Percentiles rank a stretch among this genome's conserved stretches.
Conservation (phyloP, 306 rosid genomes). For the Hippophae rhamnoides region DNA sequence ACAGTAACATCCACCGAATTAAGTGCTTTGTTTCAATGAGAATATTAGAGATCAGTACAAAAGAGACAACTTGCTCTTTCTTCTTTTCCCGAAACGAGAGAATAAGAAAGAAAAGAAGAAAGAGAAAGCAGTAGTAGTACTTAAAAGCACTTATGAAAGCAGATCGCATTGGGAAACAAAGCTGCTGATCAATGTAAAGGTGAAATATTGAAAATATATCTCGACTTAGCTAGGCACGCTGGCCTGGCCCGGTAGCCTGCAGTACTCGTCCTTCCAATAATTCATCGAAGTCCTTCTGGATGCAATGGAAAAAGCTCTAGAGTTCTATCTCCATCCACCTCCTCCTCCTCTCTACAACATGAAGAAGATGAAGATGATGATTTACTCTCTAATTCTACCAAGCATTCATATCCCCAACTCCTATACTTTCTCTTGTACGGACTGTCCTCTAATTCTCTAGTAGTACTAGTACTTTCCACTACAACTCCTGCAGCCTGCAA, state of each 20-base stretch:
- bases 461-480: slow-evolving; percentile 18
- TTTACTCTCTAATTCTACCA: slow-evolving; percentile 29
- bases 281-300: slow-evolving; percentile 74
- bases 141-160: slow-evolving; percentile 22
- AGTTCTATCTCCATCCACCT: slow-evolving; percentile 54
- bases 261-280: slow-evolving; percentile 4
- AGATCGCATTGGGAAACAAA: slow-evolving; percentile 12
- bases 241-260: too few relatives aligned
- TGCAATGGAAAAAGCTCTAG: slow-evolving; percentile 87
- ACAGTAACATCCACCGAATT: slow-evolving; percentile 28
- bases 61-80: slow-evolving; percentile 47
- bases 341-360: slow-evolving; percentile 10
- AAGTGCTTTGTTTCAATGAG: slow-evolving; percentile 39
- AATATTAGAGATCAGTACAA: slow-evolving; percentile 31
- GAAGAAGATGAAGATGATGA: slow-evolving; percentile 2
- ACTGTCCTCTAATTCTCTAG: slow-evolving; percentile 42
- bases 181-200: slow-evolving; percentile 13
- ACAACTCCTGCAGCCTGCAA: slow-evolving; percentile 15
- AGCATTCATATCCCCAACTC: slow-evolving; percentile 62
- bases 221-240: too few relatives aligned
- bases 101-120: slow-evolving; percentile 28
- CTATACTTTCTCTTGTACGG: slow-evolving; percentile 69
- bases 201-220: background rate
- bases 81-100: slow-evolving; percentile 64
- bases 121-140: slow-evolving; percentile 8